Conservation (phyloP, 306 rosid species). For the Begonia loranthoides region DNA sequence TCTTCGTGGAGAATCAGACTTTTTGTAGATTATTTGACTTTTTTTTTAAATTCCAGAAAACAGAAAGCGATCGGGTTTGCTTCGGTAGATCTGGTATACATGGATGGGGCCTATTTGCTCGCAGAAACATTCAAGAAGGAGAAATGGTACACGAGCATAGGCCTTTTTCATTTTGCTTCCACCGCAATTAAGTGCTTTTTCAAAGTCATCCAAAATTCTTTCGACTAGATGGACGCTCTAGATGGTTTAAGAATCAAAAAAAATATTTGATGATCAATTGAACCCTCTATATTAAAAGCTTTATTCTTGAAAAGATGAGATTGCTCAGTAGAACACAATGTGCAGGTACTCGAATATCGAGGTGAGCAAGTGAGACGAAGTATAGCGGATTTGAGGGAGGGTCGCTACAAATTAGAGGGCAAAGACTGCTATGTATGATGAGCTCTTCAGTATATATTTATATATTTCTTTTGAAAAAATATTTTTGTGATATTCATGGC, state of each 20-base stretch:
- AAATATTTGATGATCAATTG: too few relatives aligned
- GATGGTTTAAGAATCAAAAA: conserved; percentile 8
- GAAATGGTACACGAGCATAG: conserved; percentile 57
- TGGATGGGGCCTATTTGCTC: conserved; percentile 99
- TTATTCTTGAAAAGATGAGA: too few relatives aligned
- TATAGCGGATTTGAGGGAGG: conserved; percentile 87
- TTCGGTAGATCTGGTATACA: conserved; percentile 98
- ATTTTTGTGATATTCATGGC: conserved; percentile 1
- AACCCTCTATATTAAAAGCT: too few relatives aligned
- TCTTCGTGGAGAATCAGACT: conserved; percentile 3
- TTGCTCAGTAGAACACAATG: not conserved
- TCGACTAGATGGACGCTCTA: too few relatives aligned
- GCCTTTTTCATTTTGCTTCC: not conserved
- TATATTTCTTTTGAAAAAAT: not conserved
- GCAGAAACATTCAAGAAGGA: conserved; percentile 91
- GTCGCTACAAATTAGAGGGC: conserved; percentile 65
- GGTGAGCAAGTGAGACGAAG: conserved; percentile 97
- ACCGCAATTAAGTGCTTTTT: too few relatives aligned
- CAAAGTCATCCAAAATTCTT: too few relatives aligned
- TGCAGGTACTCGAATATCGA: conserved; percentile 95
- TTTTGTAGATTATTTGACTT: conserved; percentile 1
- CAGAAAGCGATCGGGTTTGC: conserved; percentile 87
- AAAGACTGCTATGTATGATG: conserved; percentile 92
- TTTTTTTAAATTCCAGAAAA: conserved; percentile 46
- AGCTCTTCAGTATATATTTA: not conserved